Evolutionary conservation across 208 protist species (phyloP).

Genomic region (Crithidia sp.): DNA sequence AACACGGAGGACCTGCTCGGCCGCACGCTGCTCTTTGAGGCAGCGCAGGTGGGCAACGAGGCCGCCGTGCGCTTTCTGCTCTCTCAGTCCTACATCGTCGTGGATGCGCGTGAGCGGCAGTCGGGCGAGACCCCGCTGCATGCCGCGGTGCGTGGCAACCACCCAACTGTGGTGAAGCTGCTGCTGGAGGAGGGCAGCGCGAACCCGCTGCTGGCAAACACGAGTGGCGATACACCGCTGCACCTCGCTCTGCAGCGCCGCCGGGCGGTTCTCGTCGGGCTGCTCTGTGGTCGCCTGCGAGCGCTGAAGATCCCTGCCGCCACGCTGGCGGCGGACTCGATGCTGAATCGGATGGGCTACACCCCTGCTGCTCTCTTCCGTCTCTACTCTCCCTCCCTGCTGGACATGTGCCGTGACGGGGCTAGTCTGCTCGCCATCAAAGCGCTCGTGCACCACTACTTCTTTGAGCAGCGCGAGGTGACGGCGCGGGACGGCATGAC

Average conservation of each 20-base stretch:
- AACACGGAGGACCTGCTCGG: slow-evolving; percentile 78
- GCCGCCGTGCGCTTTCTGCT: slow-evolving; percentile 63
- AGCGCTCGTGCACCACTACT: slow-evolving; percentile 66
- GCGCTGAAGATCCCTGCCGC: slow-evolving; percentile 26
- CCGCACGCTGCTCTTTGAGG: slow-evolving; percentile 80
- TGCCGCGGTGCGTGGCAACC: slow-evolving; percentile 52
- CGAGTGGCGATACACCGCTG: slow-evolving; percentile 59
- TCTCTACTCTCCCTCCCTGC: slow-evolving; percentile 55
- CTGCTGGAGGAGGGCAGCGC: slow-evolving; percentile 53
- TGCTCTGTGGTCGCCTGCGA: slow-evolving; percentile 63
- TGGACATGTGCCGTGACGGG: slow-evolving; percentile 67
- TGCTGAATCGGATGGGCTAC: slow-evolving; percentile 53
- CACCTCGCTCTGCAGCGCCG: slow-evolving; percentile 66
- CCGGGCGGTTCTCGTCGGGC: slow-evolving; percentile 48
- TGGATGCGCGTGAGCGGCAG: slow-evolving; percentile 54
- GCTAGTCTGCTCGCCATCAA: slow-evolving; percentile 47
- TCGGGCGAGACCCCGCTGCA: slow-evolving; percentile 71
- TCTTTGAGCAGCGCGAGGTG: slow-evolving; percentile 53
- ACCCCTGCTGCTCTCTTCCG: slow-evolving; percentile 68
- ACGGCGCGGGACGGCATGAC: slow-evolving; percentile 35
- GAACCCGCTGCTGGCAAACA: slow-evolving; percentile 30
- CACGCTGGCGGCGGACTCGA: slow-evolving; percentile 17
- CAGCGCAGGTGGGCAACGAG: slow-evolving; percentile 55
- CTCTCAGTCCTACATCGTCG: slow-evolving; percentile 56
- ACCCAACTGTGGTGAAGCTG: slow-evolving; percentile 43